Conservation (phyloP, 805 yeast species). For the Candida sithepensis region DNA sequence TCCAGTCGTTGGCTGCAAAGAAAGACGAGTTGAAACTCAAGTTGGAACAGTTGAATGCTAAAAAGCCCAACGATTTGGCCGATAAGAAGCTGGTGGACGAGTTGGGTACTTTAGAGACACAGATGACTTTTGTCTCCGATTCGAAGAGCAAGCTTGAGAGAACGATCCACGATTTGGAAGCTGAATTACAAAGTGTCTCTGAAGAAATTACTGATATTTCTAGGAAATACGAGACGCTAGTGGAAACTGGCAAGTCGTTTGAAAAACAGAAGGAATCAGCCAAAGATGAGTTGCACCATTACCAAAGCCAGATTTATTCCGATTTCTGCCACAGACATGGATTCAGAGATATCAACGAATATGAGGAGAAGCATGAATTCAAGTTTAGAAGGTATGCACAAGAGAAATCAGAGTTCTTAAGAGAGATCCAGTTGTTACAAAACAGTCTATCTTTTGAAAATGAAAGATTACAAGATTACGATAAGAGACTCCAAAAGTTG, state of each 20-base stretch:
- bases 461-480: slow-evolving; percentile 54
- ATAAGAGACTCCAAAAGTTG: slow-evolving; percentile 42
- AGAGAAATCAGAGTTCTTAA: slow-evolving; percentile 57
- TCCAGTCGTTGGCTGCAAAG: slow-evolving; percentile 45
- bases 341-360: slow-evolving; percentile 56
- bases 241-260: slow-evolving; percentile 25
- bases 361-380: slow-evolving; percentile 66
- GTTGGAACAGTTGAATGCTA: slow-evolving; percentile 38
- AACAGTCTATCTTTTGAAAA: slow-evolving; percentile 63
- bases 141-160: slow-evolving; percentile 24
- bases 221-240: slow-evolving; percentile 14
- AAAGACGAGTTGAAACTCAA: slow-evolving; percentile 49
- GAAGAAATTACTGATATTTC: slow-evolving; percentile 20
- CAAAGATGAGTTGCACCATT: slow-evolving; percentile 12
- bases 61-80: slow-evolving; percentile 50
- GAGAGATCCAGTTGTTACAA: slow-evolving; percentile 57
- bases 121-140: slow-evolving; percentile 28
- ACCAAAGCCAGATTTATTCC: slow-evolving; percentile 45
- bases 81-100: slow-evolving; percentile 59
- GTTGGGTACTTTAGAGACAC: slow-evolving; percentile 41
- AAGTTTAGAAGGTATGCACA: slow-evolving; percentile 51
- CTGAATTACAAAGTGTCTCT: slow-evolving; percentile 51
- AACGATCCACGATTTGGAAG: slow-evolving; percentile 29
- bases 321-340: slow-evolving; percentile 55
- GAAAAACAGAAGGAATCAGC: slow-evolving; percentile 27